A percentile compares a stretch with the other conserved stretches of the same genome.
Evolutionary conservation across 768 basidiomycete species (phyloP).

Genomic region (Suillus luteus): DNA sequence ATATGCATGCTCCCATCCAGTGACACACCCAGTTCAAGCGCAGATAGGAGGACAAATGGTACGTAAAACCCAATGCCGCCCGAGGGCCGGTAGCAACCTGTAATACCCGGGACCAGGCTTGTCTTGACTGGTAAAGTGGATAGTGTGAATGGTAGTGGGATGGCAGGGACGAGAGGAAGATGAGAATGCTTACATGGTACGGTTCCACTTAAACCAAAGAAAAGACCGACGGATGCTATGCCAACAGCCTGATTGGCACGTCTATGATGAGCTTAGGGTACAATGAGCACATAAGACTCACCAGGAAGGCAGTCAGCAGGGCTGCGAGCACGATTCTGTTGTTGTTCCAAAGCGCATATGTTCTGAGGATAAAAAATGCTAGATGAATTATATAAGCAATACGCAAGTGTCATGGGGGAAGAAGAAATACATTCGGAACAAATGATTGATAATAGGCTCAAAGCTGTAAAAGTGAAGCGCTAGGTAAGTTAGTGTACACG

Average conservation of each 20-base stretch:
- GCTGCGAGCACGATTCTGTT: not conserved
- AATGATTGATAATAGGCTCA: not conserved
- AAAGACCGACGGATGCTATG: not conserved
- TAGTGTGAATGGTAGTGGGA: not conserved
- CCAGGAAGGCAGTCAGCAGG: not conserved
- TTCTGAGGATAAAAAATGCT: constrained; percentile 5
- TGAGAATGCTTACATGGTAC: not conserved
- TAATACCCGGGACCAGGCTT: not conserved
- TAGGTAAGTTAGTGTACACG: not conserved
- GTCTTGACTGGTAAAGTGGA: not conserved
- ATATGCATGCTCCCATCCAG: not conserved
- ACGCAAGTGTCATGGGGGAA: not conserved
- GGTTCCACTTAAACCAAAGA: not conserved
- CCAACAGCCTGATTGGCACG: not conserved
- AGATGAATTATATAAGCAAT: not conserved
- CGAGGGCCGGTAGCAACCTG: not conserved
- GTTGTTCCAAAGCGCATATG: not conserved
- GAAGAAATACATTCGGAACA: not conserved
- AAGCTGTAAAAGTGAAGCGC: not conserved
- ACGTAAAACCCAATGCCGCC: not conserved
- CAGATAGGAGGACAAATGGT: not conserved
- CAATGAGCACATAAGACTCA: not conserved
- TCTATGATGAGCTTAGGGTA: not conserved
- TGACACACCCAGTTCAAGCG: not conserved
- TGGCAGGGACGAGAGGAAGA: not conserved